Evolutionary conservation across 1,139 yeast species (phyloP), one percentile per base, ranked within the genome.

Genomic region (Candida smagusa): DNA sequence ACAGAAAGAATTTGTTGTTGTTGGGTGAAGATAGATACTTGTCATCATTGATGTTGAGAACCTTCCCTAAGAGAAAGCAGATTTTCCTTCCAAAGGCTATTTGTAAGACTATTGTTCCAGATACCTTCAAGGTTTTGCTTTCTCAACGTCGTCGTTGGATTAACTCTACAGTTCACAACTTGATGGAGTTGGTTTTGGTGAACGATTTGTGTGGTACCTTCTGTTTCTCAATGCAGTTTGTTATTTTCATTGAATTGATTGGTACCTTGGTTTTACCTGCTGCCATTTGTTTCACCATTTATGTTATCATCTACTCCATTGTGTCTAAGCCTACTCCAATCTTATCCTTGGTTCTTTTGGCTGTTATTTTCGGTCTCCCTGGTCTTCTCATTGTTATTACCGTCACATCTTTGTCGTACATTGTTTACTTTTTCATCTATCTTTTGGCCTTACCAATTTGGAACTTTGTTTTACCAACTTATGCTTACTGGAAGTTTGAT

Each of bases 61-160:
- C 97, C 0, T 92, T 92, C 70, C 97, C 98, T 19, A 86, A 81
- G 58, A 78, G 98, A 60, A 88, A 85, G 49, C 96, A 87, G 63
- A 66, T 90, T n/a, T 92, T 92, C 58, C 84, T 92, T 7, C 88
- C 97, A 2, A 90, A 89, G 61, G 98, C 97, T 9, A 95, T 88
- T 9, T 92, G 97, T 69, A 89, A 89, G 59, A 92, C 98, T 1
- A 65, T 89, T 47, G 97, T 85, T 12, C 98, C 98, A 0, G 88
- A 84, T 47, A 72, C 74, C 40, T 89, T 92, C 59, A 72, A 64
- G 45, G 95, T 90, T 31, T 68, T 92, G 50, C 68, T 92, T 39
- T 90, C 97, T 2, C 98, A 92, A 61, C 83, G 98, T 59, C 87
- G 98, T 65, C 86, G 98, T 59, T 92, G 98, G 98, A 92, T 92